Evolutionary conservation across 2,329 filamentous ascomycete species (phyloP).

Genomic region (Penicillium hordei): DNA sequence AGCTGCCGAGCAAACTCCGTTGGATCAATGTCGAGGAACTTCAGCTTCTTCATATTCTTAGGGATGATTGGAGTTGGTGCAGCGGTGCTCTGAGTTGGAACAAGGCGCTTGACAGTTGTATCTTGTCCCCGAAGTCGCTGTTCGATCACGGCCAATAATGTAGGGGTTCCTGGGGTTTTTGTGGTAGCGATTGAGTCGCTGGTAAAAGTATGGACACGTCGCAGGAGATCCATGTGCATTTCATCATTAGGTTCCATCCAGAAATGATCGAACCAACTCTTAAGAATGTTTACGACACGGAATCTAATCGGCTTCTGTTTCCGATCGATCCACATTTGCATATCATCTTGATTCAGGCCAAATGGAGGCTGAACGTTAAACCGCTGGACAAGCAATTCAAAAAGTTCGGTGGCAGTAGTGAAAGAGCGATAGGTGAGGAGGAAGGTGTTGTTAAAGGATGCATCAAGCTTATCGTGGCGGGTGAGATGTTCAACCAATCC

Average conservation of each 20-base stretch:
- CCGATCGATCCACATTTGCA: conserved; percentile 83
- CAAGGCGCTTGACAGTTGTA: conserved; percentile 72
- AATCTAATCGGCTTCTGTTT: conserved; percentile 97
- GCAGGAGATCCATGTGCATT: conserved; percentile 80
- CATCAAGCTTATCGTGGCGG: conserved; percentile 90
- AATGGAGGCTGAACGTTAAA: conserved; percentile 91
- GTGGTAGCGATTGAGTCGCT: conserved; percentile 90
- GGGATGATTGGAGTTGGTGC: conserved; percentile 88
- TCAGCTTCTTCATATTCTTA: conserved; percentile 99
- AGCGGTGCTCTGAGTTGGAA: conserved; percentile 79
- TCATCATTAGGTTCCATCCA: conserved; percentile 97
- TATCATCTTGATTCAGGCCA: conserved; percentile 71
- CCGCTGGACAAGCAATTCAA: conserved; percentile 85
- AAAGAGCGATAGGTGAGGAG: conserved; percentile 95
- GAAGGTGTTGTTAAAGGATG: conserved; percentile 96
- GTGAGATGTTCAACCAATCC: conserved; percentile 94
- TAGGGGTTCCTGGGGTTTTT: conserved; percentile 83
- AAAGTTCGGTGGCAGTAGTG: conserved; percentile 83
- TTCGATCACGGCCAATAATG: conserved; percentile 82
- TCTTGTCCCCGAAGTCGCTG: conserved; percentile 87
- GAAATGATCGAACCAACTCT: conserved; percentile 97
- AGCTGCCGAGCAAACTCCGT: conserved; percentile 96
- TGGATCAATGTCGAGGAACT: conserved; percentile 94
- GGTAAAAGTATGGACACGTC: conserved; percentile 86
- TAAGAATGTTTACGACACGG: conserved; percentile 94